Conservation (phyloP, 169 alveolate genomes). For the Babesia ovata region DNA sequence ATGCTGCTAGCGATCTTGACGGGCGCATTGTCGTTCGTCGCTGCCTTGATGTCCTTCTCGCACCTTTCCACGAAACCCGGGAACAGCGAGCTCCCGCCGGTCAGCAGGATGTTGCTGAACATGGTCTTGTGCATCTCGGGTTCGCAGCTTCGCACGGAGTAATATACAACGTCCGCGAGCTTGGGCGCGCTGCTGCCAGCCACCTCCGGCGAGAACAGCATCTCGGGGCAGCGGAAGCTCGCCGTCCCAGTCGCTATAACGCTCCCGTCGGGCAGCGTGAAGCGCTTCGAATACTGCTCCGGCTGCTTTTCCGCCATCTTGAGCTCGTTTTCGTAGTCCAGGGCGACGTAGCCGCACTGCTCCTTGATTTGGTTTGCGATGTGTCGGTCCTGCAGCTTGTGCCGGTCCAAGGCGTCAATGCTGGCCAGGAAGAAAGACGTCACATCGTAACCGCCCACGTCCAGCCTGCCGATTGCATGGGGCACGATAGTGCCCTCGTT, state of each 20-base stretch:
- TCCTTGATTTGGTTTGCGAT: conserved; percentile 62
- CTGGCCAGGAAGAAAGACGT: conserved; percentile 62
- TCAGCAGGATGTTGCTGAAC: conserved; percentile 51
- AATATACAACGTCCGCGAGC: conserved; percentile 45
- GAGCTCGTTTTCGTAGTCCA: conserved; percentile 43
- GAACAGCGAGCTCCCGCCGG: conserved; percentile 64
- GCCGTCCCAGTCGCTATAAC: conserved; percentile 22
- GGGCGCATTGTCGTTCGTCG: conserved; percentile 42
- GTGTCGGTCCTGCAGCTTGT: conserved; percentile 10
- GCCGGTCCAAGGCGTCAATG: conserved; percentile 16
- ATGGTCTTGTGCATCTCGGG: conserved; percentile 65
- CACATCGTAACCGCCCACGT: conserved; percentile 91
- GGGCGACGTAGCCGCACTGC: conserved; percentile 53
- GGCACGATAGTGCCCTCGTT: conserved; percentile 88
- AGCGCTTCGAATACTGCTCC: conserved; percentile 8
- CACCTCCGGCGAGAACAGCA: conserved; percentile 53
- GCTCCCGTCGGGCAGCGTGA: conserved; percentile 65
- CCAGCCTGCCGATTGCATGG: conserved; percentile 85
- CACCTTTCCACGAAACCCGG: conserved; percentile 54
- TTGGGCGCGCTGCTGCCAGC: conserved; percentile 40
- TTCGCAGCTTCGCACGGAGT: conserved; percentile 54
- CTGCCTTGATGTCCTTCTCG: conserved; percentile 47
- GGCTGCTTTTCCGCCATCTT: conserved; percentile 40
- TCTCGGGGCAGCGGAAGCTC: conserved; percentile 64
- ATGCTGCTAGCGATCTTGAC: conserved; percentile 36